Conservation (phyloP, 306 rosid genomes). For the Cicer bijugum region DNA sequence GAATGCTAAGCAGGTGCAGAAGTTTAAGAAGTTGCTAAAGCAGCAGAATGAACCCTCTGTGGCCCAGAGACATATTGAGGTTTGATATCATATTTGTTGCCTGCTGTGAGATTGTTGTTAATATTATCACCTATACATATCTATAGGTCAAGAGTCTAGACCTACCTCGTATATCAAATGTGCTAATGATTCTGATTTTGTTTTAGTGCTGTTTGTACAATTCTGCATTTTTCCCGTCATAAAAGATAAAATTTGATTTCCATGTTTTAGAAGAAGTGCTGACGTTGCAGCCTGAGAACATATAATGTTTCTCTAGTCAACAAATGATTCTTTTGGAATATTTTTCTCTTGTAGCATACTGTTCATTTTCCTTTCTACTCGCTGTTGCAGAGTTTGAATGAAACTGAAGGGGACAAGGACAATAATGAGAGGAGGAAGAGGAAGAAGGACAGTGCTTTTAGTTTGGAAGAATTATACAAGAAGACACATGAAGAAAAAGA, state of each 20-base stretch:
- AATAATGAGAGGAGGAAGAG: constrained; percentile 42
- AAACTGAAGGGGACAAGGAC: constrained; percentile 40
- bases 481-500: constrained; percentile 66
- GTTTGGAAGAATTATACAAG: constrained; percentile 59
- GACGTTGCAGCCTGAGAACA: neutral
- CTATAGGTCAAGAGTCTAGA: neutral
- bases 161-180: neutral
- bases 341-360: neutral
- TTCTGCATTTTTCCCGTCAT: neutral
- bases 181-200: constrained; percentile 16
- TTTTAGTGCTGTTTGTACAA: neutral
- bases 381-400: constrained; percentile 55
- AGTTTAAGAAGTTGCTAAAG: constrained; percentile 72
- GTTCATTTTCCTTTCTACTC: constrained; percentile 10
- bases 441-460: constrained; percentile 48
- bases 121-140: neutral
- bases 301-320: neutral
- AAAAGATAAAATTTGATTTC: neutral
- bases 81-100: constrained; percentile 43
- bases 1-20: constrained; percentile 77
- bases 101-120: neutral
- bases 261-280: neutral
- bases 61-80: constrained; percentile 48
- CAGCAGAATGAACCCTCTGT: constrained; percentile 45
- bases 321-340: neutral